Evolutionary conservation across 805 yeast genomes (phyloP).

Genomic region (Phaffomyces thermotolerans): DNA sequence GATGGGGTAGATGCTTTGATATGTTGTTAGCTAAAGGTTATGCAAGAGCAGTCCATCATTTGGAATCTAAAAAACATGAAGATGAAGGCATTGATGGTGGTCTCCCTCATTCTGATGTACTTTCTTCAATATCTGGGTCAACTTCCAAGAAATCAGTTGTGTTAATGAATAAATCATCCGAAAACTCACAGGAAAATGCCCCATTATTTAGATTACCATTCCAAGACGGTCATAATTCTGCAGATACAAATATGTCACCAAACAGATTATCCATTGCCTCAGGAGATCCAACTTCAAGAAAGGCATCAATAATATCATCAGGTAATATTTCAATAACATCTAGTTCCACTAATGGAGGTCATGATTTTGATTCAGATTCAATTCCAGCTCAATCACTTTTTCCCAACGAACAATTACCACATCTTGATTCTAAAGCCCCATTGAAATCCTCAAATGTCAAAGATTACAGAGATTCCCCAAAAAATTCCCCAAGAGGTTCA

Average conservation of each 20-base stretch:
- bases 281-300: constrained; percentile 25
- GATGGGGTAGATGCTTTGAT: constrained; percentile 76
- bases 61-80: constrained; percentile 18
- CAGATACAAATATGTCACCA: constrained; percentile 11
- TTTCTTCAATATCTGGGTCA: constrained; percentile 13
- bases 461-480: constrained; percentile 32
- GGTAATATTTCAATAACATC: constrained; percentile 24
- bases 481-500: constrained; percentile 46
- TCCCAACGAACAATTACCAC: constrained; percentile 47
- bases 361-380: constrained; percentile 21
- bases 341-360: constrained; percentile 21
- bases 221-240: constrained; percentile 36
- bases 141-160: constrained; percentile 21
- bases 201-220: constrained; percentile 67
- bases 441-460: constrained; percentile 7
- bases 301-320: constrained; percentile 31
- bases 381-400: constrained; percentile 48
- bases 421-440: constrained; percentile 11
- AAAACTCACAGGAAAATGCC: constrained; percentile 20
- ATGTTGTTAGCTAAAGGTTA: constrained; percentile 56
- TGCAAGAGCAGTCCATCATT: constrained; percentile 40
- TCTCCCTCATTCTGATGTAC: constrained; percentile 6
- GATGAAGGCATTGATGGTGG: constrained; percentile 6
- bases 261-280: neutral
- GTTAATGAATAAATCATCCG: constrained; percentile 13